Conservation (phyloP, 2,329 filamentous ascomycete genomes). For the Aureobasidium pullulans region DNA sequence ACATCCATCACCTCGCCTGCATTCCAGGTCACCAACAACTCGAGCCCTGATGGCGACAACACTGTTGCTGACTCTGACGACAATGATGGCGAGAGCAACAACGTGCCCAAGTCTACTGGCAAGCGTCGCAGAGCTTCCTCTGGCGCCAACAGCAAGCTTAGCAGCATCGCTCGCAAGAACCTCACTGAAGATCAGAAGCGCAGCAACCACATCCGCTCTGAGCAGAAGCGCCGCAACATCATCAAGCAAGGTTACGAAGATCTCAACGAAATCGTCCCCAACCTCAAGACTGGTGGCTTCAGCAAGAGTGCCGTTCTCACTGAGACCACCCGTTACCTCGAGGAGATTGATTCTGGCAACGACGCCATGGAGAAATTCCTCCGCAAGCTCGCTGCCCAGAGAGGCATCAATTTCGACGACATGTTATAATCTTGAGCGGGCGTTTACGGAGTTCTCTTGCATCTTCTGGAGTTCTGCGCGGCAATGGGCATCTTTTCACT, state of each 20-base stretch:
- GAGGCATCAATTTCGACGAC: neutral
- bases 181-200: constrained; percentile 73
- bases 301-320: constrained; percentile 76
- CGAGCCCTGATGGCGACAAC: constrained; percentile 7
- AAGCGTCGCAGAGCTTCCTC: constrained; percentile 12
- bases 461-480: neutral
- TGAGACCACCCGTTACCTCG: constrained; percentile 71
- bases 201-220: constrained; percentile 78
- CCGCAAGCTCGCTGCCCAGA: neutral
- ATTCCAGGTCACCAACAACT: constrained; percentile 1
- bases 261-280: constrained; percentile 68
- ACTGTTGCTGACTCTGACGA: neutral
- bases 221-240: constrained; percentile 75
- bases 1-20: neutral
- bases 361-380: constrained; percentile 13
- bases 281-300: constrained; percentile 63
- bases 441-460: neutral
- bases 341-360: constrained; percentile 64
- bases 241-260: constrained; percentile 80
- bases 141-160: neutral
- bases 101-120: neutral
- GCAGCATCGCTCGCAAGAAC: constrained; percentile 37
- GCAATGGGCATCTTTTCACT: neutral
- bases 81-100: neutral
- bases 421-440: constrained; percentile 1